phyloP scores from a whole-genome alignment of 345 rosid genomes.

The Carallia pectinifolia region DNA sequence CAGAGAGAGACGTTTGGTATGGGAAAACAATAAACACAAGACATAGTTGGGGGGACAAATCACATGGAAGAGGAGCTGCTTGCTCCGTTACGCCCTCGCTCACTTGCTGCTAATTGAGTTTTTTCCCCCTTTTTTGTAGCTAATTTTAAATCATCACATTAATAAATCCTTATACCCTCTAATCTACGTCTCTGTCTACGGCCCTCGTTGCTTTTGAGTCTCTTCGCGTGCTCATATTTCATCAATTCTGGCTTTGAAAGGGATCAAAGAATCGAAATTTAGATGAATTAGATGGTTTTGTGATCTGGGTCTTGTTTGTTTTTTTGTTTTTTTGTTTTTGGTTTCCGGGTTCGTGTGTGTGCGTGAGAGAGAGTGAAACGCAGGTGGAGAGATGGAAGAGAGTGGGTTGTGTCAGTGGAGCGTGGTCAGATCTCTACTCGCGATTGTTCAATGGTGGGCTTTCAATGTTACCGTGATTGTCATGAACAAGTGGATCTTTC shows the following conservation, averaged over 20 bases:
- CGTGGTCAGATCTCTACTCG: slow-evolving; percentile 82
- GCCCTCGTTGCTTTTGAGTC: not conserved
- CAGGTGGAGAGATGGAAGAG: slow-evolving; percentile 65
- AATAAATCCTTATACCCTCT: not conserved
- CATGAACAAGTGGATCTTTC: slow-evolving; percentile 99
- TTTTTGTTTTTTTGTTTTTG: not conserved
- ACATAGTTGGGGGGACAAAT: slow-evolving; percentile 18
- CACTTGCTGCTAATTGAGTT: slow-evolving; percentile 13
- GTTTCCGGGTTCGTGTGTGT: slow-evolving; percentile 5
- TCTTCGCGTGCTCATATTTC: not conserved
- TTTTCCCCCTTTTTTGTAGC: not conserved
- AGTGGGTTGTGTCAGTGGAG: slow-evolving; percentile 53
- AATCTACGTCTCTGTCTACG: not conserved
- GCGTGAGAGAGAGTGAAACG: slow-evolving; percentile 3
- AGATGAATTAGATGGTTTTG: slow-evolving; percentile 6
- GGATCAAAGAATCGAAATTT: slow-evolving; percentile 1
- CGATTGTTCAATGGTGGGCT: slow-evolving; percentile 95
- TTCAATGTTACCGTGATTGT: slow-evolving; percentile 97
- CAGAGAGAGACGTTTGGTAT: slow-evolving; percentile 37
- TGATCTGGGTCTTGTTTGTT: slow-evolving; percentile 1
- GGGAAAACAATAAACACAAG: slow-evolving; percentile 5
- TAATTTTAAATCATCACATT: not conserved
- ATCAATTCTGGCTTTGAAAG: not conserved
- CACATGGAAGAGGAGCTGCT: slow-evolving; percentile 45
- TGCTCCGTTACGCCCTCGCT: slow-evolving; percentile 46